Evolutionary conservation across 441 rosid genomes (phyloP), one percentile per base, ranked within the genome.

Genomic region (Erysimum pusillum): DNA sequence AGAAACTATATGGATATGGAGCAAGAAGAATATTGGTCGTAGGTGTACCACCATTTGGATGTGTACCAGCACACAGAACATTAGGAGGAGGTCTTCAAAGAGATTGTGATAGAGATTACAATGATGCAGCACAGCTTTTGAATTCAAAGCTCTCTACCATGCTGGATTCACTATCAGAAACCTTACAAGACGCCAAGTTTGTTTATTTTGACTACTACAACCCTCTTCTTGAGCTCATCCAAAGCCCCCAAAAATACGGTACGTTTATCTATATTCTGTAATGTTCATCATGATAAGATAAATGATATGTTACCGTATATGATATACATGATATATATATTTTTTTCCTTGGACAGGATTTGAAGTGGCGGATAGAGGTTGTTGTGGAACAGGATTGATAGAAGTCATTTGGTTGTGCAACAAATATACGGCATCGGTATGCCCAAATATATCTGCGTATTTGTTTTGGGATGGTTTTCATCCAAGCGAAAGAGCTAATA

Each of bases 21-120:
- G 90, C 88, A 51, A 84, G 87, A 75, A 84, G 75, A 44, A 71
- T 87, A 14, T 87, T 78, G 13, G 69, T 86, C 4, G 3, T 85
- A 4, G 41, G 91, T 12, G 6, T 82, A 68, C 87, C 90, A 2
- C 86, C 87, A 35, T 44, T 83, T 8, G 93, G 96, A 14, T 87
- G 93, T 57, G 74, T 86, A 64, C 90, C 92, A 18, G 68, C 87
- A 4, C 89, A 86, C 61, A 83, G 89, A 76, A 90, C 91, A 0
- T 4, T 72, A 7, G 64, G 61, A 2, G 93, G 96, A 56, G 93
- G 93, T 38, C 2, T 64, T 7, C 14, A 9, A 53, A 85, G 91
- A 75, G 59, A 52, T 5, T 87, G 89, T 28, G 46, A 49, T 52
- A 6, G 44, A 6, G 0, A 31, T 9, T 67, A 22, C 73, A 82